These are phyloP conservation scores for Rosa persica DNA, from an alignment of 306 rosid genomes.

Conservation along the genomic window DNA sequence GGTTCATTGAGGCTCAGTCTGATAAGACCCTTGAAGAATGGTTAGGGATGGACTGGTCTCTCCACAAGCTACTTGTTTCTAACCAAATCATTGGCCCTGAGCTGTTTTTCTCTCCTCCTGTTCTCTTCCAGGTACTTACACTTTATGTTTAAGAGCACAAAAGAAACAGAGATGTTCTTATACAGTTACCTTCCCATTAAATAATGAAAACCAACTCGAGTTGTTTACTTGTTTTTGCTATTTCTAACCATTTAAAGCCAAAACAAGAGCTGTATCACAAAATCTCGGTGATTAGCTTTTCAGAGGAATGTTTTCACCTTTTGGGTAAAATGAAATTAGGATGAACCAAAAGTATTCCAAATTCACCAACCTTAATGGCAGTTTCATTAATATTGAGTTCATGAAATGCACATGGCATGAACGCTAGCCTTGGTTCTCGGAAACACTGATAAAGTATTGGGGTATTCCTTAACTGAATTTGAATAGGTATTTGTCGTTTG, in stretches of 20 bases:
- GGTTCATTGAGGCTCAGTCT: conserved; percentile 68
- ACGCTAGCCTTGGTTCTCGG: not conserved
- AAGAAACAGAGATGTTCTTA: not conserved
- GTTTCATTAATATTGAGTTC: not conserved
- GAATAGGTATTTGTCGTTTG: not conserved
- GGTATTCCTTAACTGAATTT: no score
- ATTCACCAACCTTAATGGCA: not conserved
- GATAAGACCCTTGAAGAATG: conserved; percentile 56
- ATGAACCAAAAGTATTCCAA: not conserved
- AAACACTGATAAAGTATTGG: not conserved
- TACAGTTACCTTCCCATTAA: not conserved
- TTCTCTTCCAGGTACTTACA: conserved; percentile 55
- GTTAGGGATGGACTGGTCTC: conserved; percentile 45
- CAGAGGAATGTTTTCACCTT: not conserved
- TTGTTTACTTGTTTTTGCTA: not conserved
- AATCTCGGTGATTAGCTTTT: not conserved
- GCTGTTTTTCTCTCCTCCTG: conserved; percentile 62
- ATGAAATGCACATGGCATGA: not conserved
- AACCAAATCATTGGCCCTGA: conserved; percentile 81
- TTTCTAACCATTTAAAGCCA: not conserved
- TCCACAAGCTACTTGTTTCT: conserved; percentile 45
- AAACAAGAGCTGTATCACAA: not conserved
- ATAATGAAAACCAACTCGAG: not conserved
- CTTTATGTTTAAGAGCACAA: not conserved
- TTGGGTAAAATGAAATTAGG: not conserved